Conservation (phyloP, 2,329 filamentous ascomycete species). For the Lasiodiplodia sp. region DNA sequence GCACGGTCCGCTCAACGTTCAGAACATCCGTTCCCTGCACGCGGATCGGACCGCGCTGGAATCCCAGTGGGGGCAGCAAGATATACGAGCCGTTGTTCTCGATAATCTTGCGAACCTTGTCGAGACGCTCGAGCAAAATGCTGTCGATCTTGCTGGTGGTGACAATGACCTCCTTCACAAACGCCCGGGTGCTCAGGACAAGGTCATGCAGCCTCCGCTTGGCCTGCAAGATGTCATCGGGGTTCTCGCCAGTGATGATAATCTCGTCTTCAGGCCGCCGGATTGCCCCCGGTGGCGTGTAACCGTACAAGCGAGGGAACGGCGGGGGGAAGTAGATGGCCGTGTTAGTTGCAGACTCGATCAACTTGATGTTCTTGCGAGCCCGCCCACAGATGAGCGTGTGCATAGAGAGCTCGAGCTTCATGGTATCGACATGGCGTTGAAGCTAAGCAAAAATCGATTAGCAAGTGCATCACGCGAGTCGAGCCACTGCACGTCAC, state of each 20-base stretch:
- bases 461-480: conserved; percentile 44
- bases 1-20: conserved; percentile 91
- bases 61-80: conserved; percentile 86
- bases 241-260: conserved; percentile 90
- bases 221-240: conserved; percentile 83
- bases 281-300: conserved; percentile 81
- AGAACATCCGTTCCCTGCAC: conserved; percentile 93
- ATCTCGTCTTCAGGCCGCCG: conserved; percentile 88
- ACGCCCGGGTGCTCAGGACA: conserved; percentile 75
- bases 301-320: conserved; percentile 90
- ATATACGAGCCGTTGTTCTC: conserved; percentile 96
- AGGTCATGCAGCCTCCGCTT: conserved; percentile 92
- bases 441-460: conserved; percentile 63
- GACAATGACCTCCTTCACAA: conserved; percentile 89
- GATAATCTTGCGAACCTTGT: conserved; percentile 98
- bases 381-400: conserved; percentile 92
- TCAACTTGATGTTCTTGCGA: conserved; percentile 96
- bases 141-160: conserved; percentile 93
- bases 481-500: conserved; percentile 39
- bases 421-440: conserved; percentile 77
- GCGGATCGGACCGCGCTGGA: conserved; percentile 81
- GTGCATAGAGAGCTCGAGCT: conserved; percentile 86
- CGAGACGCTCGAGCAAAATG: conserved; percentile 86
- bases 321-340: conserved; percentile 98
- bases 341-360: conserved; percentile 93